These are phyloP conservation scores for Wolfiporia cocos DNA, from an alignment of 1,284 basidiomycete genomes.

Conservation along the genomic window DNA sequence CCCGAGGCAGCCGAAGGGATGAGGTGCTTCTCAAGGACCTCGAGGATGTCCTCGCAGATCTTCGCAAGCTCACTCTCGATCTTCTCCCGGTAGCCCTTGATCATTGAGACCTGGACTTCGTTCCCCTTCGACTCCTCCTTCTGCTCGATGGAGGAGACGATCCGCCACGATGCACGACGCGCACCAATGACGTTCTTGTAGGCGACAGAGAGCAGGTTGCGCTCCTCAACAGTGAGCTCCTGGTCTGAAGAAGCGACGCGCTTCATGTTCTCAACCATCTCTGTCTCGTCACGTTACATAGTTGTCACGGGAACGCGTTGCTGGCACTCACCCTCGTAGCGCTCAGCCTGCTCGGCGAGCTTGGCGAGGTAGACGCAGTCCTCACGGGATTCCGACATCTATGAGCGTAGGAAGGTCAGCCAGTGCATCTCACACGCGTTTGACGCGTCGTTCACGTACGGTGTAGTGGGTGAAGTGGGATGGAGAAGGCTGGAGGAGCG, in stretches of 20 bases:
- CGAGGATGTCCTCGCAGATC: slow-evolving; percentile 99
- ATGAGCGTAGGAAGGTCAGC: slow-evolving; percentile 9
- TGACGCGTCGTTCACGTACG: slow-evolving; percentile 29
- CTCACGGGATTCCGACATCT: slow-evolving; percentile 72
- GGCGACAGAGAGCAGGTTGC: slow-evolving; percentile 96
- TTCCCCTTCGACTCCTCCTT: slow-evolving; percentile 99
- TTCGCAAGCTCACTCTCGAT: slow-evolving; percentile 97
- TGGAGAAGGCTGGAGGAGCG: not conserved
- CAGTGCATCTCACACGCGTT: slow-evolving; percentile 23
- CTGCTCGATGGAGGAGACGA: slow-evolving; percentile 99
- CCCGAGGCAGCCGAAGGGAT: slow-evolving; percentile 97
- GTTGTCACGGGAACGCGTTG: slow-evolving; percentile 6
- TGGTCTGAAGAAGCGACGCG: slow-evolving; percentile 94
- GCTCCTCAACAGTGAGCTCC: slow-evolving; percentile 99
- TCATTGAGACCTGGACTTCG: slow-evolving; percentile 96
- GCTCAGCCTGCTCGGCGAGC: slow-evolving; percentile 98
- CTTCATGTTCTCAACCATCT: slow-evolving; percentile 99
- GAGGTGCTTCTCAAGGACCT: slow-evolving; percentile 98
- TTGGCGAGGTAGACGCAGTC: slow-evolving; percentile 99
- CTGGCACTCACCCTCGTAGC: slow-evolving; percentile 82
- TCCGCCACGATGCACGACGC: slow-evolving; percentile 97
- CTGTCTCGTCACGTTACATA: slow-evolving; percentile 36
- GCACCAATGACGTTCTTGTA: slow-evolving; percentile 99
- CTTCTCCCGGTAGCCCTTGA: slow-evolving; percentile 98
- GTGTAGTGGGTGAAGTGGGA: slow-evolving; percentile 16